Conservation (phyloP, 2,329 filamentous ascomycete genomes). For the Verticillium isaacii region DNA sequence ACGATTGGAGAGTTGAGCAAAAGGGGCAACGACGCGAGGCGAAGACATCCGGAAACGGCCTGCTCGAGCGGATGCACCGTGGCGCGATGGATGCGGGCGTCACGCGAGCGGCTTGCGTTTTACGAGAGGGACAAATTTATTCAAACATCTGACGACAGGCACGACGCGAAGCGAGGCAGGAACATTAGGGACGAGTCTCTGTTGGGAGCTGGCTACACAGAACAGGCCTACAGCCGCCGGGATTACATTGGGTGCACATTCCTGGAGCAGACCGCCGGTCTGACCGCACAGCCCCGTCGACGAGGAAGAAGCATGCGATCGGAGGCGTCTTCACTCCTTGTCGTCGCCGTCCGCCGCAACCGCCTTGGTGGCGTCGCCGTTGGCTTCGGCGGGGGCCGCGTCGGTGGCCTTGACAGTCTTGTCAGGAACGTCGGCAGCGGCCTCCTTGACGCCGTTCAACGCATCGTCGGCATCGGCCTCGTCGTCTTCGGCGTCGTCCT, state of each 20-base stretch:
- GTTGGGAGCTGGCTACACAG: not conserved
- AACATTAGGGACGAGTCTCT: not conserved
- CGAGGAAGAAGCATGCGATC: not conserved
- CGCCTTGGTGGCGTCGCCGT: conserved; percentile 15
- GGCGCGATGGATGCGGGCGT: not conserved
- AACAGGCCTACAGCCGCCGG: not conserved
- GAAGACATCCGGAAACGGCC: not conserved
- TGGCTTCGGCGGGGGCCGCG: conserved; percentile 15
- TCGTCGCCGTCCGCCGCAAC: conserved; percentile 14
- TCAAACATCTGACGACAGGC: not conserved
- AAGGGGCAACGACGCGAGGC: not conserved
- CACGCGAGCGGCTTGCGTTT: too few relatives aligned
- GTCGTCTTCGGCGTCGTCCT: conserved; percentile 13
- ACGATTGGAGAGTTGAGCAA: not conserved
- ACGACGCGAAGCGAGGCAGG: not conserved
- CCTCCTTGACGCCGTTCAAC: conserved; percentile 15
- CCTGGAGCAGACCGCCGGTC: not conserved
- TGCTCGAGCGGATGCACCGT: not conserved
- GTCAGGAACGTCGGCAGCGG: conserved; percentile 15
- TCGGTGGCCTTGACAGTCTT: conserved; percentile 18
- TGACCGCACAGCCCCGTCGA: not conserved
- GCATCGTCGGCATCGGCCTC: conserved; percentile 19
- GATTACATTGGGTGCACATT: not conserved
- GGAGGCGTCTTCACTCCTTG: conserved; percentile 4
- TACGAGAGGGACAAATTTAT: too few relatives aligned